Conservation (phyloP, 352 stramenopile genomes). For the Globisporangium cystogenes region DNA sequence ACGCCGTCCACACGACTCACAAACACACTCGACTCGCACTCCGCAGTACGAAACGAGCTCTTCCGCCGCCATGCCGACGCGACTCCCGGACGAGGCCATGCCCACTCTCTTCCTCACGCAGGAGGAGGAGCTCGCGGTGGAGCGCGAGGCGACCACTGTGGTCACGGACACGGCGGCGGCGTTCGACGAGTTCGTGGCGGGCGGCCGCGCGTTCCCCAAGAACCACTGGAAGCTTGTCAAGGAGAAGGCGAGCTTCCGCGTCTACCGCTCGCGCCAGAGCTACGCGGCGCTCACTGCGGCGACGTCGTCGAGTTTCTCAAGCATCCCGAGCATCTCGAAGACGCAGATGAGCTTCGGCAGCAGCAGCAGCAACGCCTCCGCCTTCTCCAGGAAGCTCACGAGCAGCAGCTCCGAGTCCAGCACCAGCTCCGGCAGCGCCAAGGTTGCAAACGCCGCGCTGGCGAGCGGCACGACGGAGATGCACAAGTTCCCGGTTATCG, state of each 20-base stretch:
- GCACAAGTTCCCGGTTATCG: constrained; percentile 18
- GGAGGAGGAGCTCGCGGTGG: constrained; percentile 3
- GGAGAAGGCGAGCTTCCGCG: constrained; percentile 1
- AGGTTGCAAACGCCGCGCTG: no score
- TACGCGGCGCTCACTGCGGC: background rate
- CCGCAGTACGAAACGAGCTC: no score
- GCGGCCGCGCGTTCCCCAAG: constrained; percentile 3
- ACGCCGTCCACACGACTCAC: no score
- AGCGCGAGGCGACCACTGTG: constrained; percentile 1
- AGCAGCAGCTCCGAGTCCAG: no score
- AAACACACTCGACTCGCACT: no score
- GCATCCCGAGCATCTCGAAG: no score
- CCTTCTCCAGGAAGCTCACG: no score
- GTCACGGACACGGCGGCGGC: constrained; percentile 7
- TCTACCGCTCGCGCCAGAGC: constrained; percentile 2
- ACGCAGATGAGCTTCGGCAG: background rate
- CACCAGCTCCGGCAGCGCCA: no score
- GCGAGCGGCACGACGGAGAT: background rate
- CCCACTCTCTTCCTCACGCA: constrained; percentile 4
- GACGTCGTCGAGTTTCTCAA: no score
- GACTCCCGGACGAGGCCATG: constrained; percentile 5
- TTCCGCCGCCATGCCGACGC: no score
- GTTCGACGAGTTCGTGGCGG: constrained; percentile 4
- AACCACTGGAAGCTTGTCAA: constrained; percentile 12
- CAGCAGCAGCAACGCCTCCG: background rate